Base-by-base conservation (phyloP, 768 basidiomycete genomes). In the Serendipita sp. region DNA sequence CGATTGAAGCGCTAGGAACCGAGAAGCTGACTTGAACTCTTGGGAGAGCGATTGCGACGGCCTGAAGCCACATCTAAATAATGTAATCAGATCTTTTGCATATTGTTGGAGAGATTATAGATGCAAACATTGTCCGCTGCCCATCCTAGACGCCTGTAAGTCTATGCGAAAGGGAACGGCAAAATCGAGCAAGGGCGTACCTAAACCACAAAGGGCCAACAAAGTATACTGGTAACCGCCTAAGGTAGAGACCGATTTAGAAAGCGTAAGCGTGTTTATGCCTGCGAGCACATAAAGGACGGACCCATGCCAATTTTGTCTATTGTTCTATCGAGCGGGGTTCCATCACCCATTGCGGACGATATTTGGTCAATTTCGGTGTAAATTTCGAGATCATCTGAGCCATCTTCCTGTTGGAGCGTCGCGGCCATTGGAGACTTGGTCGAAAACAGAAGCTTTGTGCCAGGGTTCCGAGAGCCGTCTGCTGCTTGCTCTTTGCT, bases 11-110 rank as follows among this genome's bases (percentile, higher is more conserved):
- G 70, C 92, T 86, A 31, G 82, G 80, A 4, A 90, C 87, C 85
- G 70, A 0, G 64, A 20, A 60, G 60, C 58, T 22, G 3, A 43
- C 33, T 38, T 53, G 95, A 24, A 99, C 86, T 51, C 95, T 79
- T n/a, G 95, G 95, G n/a, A 99, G 78, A 50, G 95, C 88, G 38
- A 98, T 90, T 26, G 95, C 89, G 3, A 88, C 74, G 13, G 88
- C 86, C 79, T 93, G 88, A 61, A 94, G 82, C 90, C 90, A 93
- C 90, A 92, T 91, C 90, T 93, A 71, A 66, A 64, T 11, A 48
- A 41, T 62, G 65, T 62, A 44, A 61, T 42, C 56, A 61, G 51
- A 63, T 34, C 24, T 7, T 30, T 61, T 63, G 30, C n/a, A 42
- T 30, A 22, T 30, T 60, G 24, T 60, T 2, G 63, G 60, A 30